Base-by-base conservation (phyloP, 2,329 filamentous ascomycete genomes). In the Leptosphaerulina australis region DNA sequence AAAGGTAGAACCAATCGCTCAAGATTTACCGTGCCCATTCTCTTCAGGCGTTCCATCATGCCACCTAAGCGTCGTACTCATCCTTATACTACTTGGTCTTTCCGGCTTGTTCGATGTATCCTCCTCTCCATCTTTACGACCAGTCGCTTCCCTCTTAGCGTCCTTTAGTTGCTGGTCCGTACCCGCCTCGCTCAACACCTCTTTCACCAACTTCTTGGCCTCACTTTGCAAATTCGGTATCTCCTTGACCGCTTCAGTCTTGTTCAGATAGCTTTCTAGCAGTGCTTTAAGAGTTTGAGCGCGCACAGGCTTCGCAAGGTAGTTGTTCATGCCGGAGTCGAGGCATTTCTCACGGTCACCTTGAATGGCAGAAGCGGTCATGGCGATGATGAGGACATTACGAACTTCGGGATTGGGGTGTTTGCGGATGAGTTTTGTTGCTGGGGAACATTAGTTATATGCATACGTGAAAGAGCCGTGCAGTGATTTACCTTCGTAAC, bases 251-350 rank as follows among this genome's bases (percentile, higher is more conserved):
- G 74, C 73, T 1, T 76, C 71, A 8, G 74, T 71, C 37, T 83
- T 82, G 11, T 75, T 75, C 7, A 88, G 78, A 63, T 88, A 88
- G 22, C 81, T 79, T 60, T 88, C 85, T 10, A 97, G 77, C 76
- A 97, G 93, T 66, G 86, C 86, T 74, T 90, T 94, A 44, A 97
- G 78, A 30, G 95, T 86, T 36, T 92, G 88, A 3, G 89, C 90
- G 15, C 91, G 83, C n/a, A 97, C 93, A 1, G 93, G 93, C 70
- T 97, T 97, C 12, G 93, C 91, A 1, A 97, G 83, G 65, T 97
- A 97, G 66, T 97, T 94, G 72, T 97, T 96, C 93, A 97, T 97
- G 0, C 93, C 93, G 1, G 91, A 90, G 39, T 91, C 90, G n/a
- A 97, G 77, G 62, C 93, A 97, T 75, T 96, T 97, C 70, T 97